phyloP scores from a whole-genome alignment of 768 basidiomycete species.

The Pleurotus tuoliensis region DNA sequence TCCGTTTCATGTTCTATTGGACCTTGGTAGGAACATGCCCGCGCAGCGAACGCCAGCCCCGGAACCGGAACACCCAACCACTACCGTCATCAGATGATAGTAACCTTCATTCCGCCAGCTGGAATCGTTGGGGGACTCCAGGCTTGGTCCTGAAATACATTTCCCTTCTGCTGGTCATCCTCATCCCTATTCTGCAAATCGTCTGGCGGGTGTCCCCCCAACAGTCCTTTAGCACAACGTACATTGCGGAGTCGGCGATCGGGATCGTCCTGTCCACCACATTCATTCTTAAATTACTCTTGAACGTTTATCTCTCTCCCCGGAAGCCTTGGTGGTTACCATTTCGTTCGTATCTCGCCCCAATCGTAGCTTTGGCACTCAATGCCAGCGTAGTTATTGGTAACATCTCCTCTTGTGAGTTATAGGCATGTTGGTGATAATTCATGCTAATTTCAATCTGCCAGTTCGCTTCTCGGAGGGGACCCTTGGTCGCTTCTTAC shows the following conservation, averaged over 20 bases:
- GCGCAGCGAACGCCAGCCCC: conserved; percentile 29
- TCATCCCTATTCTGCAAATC: conserved; percentile 55
- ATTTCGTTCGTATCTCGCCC: conserved; percentile 41
- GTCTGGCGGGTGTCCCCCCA: conserved; percentile 51
- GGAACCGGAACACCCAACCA: conserved; percentile 2
- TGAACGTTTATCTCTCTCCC: conserved; percentile 50
- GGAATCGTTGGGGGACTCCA: conserved; percentile 59
- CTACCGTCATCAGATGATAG: conserved; percentile 16
- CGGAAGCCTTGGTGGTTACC: conserved; percentile 36
- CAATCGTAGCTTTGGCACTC: conserved; percentile 49
- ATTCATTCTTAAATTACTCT: conserved; percentile 58
- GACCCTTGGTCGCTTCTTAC: conserved; percentile 61
- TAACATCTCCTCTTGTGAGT: conserved; percentile 56
- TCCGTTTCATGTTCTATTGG: conserved; percentile 70
- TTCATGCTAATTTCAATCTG: too few relatives aligned
- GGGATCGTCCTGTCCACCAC: conserved; percentile 56
- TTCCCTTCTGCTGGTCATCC: conserved; percentile 40
- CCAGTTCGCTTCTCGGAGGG: conserved; percentile 69
- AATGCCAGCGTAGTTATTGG: conserved; percentile 52
- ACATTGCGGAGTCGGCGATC: conserved; percentile 53
- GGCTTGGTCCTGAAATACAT: conserved; percentile 51
- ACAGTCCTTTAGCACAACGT: conserved; percentile 40
- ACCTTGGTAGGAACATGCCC: conserved; percentile 56
- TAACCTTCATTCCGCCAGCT: conserved; percentile 51
- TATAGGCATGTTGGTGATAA: neutral